Evolutionary conservation across 768 basidiomycete genomes (phyloP), one percentile per base, ranked within the genome.

Genomic region (Baorangia bicolor): DNA sequence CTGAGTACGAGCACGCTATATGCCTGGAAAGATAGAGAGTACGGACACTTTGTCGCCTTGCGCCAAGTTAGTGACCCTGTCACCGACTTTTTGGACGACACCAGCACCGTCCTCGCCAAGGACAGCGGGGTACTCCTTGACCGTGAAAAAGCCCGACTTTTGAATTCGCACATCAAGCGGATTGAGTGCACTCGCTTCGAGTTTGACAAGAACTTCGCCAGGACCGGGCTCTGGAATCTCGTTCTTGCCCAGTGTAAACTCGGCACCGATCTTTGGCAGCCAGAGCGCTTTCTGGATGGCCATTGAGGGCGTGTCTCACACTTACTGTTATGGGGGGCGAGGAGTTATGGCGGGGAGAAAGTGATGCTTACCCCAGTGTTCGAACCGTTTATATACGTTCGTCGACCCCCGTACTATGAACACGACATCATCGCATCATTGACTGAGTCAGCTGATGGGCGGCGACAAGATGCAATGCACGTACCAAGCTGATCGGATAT

Each of bases 181-280:
- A 55, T 81, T 79, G 37, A 81, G 60, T 4, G 74, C 72, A 0
- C 74, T 71, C 2, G 80, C 68, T 31, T 70, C 54, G 23, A 78
- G 60, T 56, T 73, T 75, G 60, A 80, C 68, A 34, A 80, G 69
- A 27, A 81, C 42, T 41, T 80, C 74, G 27, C 74, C 74, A 2
- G 72, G 66, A 3, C 74, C 72, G 4, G 79, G 79, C 18, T 61
- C 62, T 4, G 69, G 73, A 8, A 77, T 64, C 1, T 59, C 50
- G 21, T 46, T 62, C 20, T 21, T 14, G 38, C 38, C 42, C 18
- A 65, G 25, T 9, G 0, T 12, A 12, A 64, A 51, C 18, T 47
- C 16, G 21, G 40, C 48, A 18, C 50, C 59, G 11, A 65, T 34
- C 28, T 35, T 27, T 9, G 34, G 30, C 23, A 52, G 64, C 60